phyloP scores from a whole-genome alignment of 2,329 filamentous ascomycete genomes.

The Trichophyton rubrum region DNA sequence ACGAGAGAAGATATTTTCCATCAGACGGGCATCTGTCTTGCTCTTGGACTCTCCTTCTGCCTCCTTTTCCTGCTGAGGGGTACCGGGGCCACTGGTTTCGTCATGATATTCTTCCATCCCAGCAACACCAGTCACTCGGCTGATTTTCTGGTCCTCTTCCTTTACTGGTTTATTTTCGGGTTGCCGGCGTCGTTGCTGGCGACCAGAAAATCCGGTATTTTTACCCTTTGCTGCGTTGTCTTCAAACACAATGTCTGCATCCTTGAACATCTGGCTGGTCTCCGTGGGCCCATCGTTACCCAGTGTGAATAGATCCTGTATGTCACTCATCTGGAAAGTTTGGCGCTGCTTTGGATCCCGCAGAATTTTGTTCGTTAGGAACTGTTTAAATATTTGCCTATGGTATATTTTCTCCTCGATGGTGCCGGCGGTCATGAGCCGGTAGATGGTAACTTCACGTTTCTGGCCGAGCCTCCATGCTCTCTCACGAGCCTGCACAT shows the following conservation, averaged over 20 bases:
- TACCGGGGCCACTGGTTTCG: constrained; percentile 21
- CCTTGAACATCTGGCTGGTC: constrained; percentile 74
- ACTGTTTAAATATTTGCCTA: constrained; percentile 96
- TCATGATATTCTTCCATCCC: constrained; percentile 52
- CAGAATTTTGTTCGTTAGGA: constrained; percentile 89
- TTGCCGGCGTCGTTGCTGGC: constrained; percentile 11
- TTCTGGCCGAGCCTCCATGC: constrained; percentile 95
- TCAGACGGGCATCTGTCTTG: constrained; percentile 57
- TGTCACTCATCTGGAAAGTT: constrained; percentile 75
- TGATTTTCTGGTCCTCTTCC: constrained; percentile 36
- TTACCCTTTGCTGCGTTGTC: constrained; percentile 20
- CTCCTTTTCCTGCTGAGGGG: constrained; percentile 15
- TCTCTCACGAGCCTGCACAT: constrained; percentile 85
- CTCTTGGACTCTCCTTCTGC: constrained; percentile 12
- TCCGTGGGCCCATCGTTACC: constrained; percentile 61
- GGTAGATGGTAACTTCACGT: constrained; percentile 87
- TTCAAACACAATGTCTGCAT: constrained; percentile 62
- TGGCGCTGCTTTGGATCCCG: constrained; percentile 89
- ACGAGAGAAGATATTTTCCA: constrained; percentile 78
- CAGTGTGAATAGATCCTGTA: constrained; percentile 83
- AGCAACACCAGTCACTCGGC: constrained; percentile 48
- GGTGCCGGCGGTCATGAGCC: constrained; percentile 93
- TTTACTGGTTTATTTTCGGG: constrained; percentile 13
- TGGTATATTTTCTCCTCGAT: constrained; percentile 99
- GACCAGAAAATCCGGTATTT: constrained; percentile 1